A percentile compares a stretch with the other conserved stretches of the same genome.
Evolutionary conservation across 2,329 filamentous ascomycete genomes (phyloP).

Genomic region (Hymenoscyphus scutula): DNA sequence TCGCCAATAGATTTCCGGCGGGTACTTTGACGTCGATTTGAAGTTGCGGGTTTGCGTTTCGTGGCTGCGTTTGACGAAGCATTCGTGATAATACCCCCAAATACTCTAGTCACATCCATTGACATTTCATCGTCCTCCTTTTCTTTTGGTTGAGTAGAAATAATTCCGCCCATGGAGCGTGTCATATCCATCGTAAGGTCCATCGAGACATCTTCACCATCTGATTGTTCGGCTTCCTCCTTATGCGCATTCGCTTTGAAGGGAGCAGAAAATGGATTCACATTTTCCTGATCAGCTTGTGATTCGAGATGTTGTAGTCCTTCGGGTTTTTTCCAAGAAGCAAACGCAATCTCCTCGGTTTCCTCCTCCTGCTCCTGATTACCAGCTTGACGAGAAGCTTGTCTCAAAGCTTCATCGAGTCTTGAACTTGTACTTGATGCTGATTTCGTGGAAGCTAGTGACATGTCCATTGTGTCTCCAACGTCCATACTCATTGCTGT

Average conservation of each 20-base stretch:
- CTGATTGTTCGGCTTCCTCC: slow-evolving; percentile 32
- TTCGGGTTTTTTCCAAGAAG: slow-evolving; percentile 66
- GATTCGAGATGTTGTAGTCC: slow-evolving; percentile 36
- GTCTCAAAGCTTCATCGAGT: slow-evolving; percentile 73
- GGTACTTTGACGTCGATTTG: slow-evolving; percentile 37
- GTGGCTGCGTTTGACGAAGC: slow-evolving; percentile 15
- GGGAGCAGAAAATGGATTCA: slow-evolving; percentile 44
- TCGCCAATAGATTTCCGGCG: slow-evolving; percentile 38
- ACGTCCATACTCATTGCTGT: slow-evolving; percentile 78
- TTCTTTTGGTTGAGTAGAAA: slow-evolving; percentile 24
- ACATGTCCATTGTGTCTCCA: slow-evolving; percentile 66
- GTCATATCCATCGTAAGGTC: slow-evolving; percentile 50
- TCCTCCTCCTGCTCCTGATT: slow-evolving; percentile 60
- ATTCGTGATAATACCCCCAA: slow-evolving; percentile 69
- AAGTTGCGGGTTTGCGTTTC: slow-evolving; percentile 35
- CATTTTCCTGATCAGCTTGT: slow-evolving; percentile 47
- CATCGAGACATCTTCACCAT: slow-evolving; percentile 41
- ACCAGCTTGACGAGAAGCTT: slow-evolving; percentile 72
- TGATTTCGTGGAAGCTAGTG: slow-evolving; percentile 60
- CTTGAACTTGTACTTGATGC: slow-evolving; percentile 61
- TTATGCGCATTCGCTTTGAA: slow-evolving; percentile 22
- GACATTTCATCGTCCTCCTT: slow-evolving; percentile 59
- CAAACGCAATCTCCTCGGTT: slow-evolving; percentile 69
- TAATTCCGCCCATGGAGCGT: slow-evolving; percentile 56
- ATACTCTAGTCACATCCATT: slow-evolving; percentile 87